These are phyloP conservation scores for Verbena officinalis DNA, from an alignment of 257 asterid genomes.

Conservation along the genomic window DNA sequence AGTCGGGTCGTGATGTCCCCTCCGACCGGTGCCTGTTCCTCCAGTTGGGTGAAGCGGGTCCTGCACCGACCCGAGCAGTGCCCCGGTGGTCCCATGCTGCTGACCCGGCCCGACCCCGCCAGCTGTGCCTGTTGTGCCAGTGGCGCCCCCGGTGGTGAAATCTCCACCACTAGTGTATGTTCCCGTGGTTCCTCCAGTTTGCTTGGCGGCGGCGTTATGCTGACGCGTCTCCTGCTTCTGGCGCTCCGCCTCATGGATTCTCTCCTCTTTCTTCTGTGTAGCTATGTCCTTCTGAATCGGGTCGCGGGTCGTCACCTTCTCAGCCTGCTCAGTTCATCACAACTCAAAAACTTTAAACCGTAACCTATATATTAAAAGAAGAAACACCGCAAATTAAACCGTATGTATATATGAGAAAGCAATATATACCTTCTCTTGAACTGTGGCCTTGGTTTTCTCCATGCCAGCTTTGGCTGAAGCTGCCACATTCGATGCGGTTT, in stretches of 20 bases:
- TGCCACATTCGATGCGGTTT: slow-evolving; percentile 39
- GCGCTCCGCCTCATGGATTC: slow-evolving; percentile 41
- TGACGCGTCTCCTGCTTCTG: slow-evolving; percentile 33
- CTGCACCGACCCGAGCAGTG: no score
- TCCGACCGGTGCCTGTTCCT: background rate
- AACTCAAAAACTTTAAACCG: background rate
- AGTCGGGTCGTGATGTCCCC: slow-evolving; percentile 17
- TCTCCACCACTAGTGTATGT: no score
- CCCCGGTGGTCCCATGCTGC: background rate
- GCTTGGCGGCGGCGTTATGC: slow-evolving; percentile 35
- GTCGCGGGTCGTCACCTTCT: slow-evolving; percentile 45
- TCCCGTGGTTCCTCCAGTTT: background rate
- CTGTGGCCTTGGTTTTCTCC: slow-evolving; percentile 64
- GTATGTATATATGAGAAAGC: no score
- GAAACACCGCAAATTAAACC: no score
- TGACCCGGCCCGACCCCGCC: background rate
- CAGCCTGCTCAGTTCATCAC: slow-evolving; percentile 26
- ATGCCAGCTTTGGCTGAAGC: slow-evolving; percentile 63
- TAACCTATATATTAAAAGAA: no score
- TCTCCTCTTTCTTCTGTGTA: slow-evolving; percentile 40
- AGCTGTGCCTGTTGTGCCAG: background rate
- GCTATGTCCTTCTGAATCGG: slow-evolving; percentile 52
- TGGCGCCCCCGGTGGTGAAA: slow-evolving; percentile 18
- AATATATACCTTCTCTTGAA: slow-evolving; percentile 44
- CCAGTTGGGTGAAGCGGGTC: background rate